These are phyloP conservation scores for Candida sanyiensis DNA, from an alignment of 805 yeast species.

Conservation along the genomic window DNA sequence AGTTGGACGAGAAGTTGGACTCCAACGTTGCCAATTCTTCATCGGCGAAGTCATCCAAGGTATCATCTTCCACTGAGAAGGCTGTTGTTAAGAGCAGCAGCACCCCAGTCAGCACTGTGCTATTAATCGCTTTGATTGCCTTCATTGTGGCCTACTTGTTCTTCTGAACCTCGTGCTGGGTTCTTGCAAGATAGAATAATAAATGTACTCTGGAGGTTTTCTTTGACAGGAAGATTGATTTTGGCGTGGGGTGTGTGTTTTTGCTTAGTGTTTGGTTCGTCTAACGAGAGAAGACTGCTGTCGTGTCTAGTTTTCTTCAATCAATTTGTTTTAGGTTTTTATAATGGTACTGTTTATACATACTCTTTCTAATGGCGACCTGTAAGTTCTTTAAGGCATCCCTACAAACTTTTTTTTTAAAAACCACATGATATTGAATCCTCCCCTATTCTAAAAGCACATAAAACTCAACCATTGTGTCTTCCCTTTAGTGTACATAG, in stretches of 20 bases:
- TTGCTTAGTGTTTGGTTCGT: background rate
- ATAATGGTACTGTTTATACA: slow-evolving; percentile 1
- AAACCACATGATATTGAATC: slow-evolving; percentile 9
- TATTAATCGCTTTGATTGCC: slow-evolving; percentile 49
- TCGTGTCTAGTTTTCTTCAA: background rate
- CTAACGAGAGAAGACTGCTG: background rate
- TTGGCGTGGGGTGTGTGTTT: background rate
- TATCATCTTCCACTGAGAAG: slow-evolving; percentile 15
- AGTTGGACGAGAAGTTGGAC: slow-evolving; percentile 40
- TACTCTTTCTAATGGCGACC: background rate
- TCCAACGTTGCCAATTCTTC: slow-evolving; percentile 30
- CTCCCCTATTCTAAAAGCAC: slow-evolving; percentile 7
- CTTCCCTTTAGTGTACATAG: slow-evolving; percentile 4
- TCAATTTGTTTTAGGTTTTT: slow-evolving; percentile 2
- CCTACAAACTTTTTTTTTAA: too few relatives aligned
- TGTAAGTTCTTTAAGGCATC: background rate
- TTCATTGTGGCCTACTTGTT: slow-evolving; percentile 67
- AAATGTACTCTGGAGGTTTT: too few relatives aligned
- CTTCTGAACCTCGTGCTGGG: slow-evolving; percentile 21
- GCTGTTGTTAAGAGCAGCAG: slow-evolving; percentile 28
- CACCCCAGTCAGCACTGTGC: slow-evolving; percentile 46
- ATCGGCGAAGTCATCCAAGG: slow-evolving; percentile 3
- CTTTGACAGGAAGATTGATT: too few relatives aligned
- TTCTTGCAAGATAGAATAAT: background rate
- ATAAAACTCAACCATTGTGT: background rate